A percentile compares a stretch with the other conserved stretches of the same genome.
Evolutionary conservation across 768 basidiomycete species (phyloP).

Genomic region (Termitomyces sp.): DNA sequence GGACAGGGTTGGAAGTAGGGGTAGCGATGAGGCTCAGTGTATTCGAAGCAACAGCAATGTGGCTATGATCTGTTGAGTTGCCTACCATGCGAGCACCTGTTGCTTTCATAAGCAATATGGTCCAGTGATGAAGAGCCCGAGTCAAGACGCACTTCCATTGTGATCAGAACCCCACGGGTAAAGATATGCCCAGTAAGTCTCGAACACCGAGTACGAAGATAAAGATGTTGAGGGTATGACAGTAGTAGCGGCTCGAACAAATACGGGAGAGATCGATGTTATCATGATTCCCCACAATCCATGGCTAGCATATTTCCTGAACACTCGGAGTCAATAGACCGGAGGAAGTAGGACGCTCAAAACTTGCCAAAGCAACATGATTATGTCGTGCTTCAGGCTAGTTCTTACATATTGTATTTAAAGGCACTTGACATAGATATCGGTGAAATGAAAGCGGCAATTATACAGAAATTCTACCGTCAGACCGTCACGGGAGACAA

Average conservation of each 20-base stretch:
- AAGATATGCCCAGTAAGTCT: constrained; percentile 36
- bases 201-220: constrained; percentile 30
- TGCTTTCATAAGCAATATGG: neutral
- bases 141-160: constrained; percentile 29
- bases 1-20: constrained; percentile 30
- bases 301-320: constrained; percentile 1
- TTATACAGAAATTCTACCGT: neutral
- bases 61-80: constrained; percentile 32
- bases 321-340: neutral
- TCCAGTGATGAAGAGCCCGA: neutral
- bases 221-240: constrained; percentile 37
- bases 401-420: neutral
- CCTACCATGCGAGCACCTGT: constrained; percentile 39
- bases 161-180: constrained; percentile 45
- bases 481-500: constrained; percentile 4
- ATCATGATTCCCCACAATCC: constrained; percentile 7
- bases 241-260: constrained; percentile 25
- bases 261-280: constrained; percentile 9
- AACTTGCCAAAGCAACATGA: constrained; percentile 8
- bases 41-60: constrained; percentile 30
- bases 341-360: neutral
- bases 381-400: neutral
- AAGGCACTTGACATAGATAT: neutral
- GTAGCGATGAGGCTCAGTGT: constrained; percentile 37
- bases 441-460: neutral